Evolutionary conservation across 495 filamentous ascomycete genomes (phyloP), one percentile per base, ranked within the genome.

Genomic region (Penicillium silybi): DNA sequence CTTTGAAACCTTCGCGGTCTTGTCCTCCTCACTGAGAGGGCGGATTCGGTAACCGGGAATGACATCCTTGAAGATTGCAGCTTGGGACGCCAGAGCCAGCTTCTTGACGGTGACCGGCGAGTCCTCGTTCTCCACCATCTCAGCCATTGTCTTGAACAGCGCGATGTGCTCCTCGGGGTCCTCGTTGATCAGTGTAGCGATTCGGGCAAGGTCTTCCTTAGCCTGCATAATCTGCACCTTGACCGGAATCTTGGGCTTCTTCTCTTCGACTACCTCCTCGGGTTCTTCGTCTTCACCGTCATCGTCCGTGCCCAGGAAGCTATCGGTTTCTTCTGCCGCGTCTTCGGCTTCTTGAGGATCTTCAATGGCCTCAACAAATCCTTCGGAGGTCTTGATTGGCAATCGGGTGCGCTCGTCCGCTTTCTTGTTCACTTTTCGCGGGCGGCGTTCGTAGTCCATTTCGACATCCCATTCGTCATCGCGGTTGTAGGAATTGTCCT

Each of bases 31-130:
- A 2, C 77, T 77, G 6, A 88, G 68, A 17, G 91, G 89, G 17
- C 93, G 85, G 68, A 97, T 97, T 32, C 93, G 80, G 59, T 97
- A 98, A 6, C 92, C 93, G 0, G 93, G 93, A 41, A 98, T 96
- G 38, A 96, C 78, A 72, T 97, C 92, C 65, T 91, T 95, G 70
- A 90, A 98, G n/a, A 97, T 80, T 6, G 92, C 84, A 63, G 92
- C 76, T 68, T 96, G 91, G 17, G 91, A 86, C 15, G 83, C 88
- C 22, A 98, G 67, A 19, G 85, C 87, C 45, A 98, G 75, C 62
- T 90, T 93, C 71, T 86, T 84, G 59, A 97, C 85, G 6, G 86
- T 84, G 27, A 80, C 65, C 52, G 91, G 85, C 7, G 74, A 63
- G n/a, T 58, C 54, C 11, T 51, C 43, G 5, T 68, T 68, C 39